Evolutionary conservation across 2,329 filamentous ascomycete species (phyloP).

Genomic region (Sordariomycetes sp.): DNA sequence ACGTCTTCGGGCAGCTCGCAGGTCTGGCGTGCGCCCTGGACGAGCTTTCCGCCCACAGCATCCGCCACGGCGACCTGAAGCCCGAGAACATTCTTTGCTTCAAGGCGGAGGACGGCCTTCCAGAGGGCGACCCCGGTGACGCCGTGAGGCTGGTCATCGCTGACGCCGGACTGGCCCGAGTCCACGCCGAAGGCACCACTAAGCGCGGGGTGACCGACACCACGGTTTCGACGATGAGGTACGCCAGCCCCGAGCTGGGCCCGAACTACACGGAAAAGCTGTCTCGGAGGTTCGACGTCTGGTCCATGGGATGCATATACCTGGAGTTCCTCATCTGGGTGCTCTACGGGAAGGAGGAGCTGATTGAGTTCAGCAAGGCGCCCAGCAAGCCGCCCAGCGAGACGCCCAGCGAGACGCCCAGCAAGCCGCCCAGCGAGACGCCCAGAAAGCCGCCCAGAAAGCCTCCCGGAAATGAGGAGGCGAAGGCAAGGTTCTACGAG

Average conservation of each 20-base stretch:
- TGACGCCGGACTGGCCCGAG: constrained; percentile 3
- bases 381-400: too few species aligned
- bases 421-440: too few species aligned
- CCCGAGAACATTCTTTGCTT: constrained; percentile 6
- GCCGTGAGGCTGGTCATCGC: constrained; percentile 4
- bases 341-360: constrained; percentile 9
- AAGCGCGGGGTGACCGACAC: background rate
- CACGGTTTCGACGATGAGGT: background rate
- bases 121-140: background rate
- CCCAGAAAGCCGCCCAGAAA: too few species aligned
- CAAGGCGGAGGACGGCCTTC: background rate
- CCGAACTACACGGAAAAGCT: background rate
- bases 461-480: too few species aligned
- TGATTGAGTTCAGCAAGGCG: too few species aligned
- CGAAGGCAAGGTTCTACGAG: too few species aligned
- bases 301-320: constrained; percentile 19
- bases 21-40: background rate
- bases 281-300: constrained; percentile 17
- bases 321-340: constrained; percentile 19
- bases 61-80: constrained; percentile 6
- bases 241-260: background rate
- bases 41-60: background rate
- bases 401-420: too few species aligned
- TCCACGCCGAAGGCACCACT: background rate
- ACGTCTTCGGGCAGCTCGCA: background rate